Percentiles rank a stretch among this genome's conserved stretches.
phyloP scores from a whole-genome alignment of 2,329 filamentous ascomycete genomes.

The Alternaria sp. region DNA sequence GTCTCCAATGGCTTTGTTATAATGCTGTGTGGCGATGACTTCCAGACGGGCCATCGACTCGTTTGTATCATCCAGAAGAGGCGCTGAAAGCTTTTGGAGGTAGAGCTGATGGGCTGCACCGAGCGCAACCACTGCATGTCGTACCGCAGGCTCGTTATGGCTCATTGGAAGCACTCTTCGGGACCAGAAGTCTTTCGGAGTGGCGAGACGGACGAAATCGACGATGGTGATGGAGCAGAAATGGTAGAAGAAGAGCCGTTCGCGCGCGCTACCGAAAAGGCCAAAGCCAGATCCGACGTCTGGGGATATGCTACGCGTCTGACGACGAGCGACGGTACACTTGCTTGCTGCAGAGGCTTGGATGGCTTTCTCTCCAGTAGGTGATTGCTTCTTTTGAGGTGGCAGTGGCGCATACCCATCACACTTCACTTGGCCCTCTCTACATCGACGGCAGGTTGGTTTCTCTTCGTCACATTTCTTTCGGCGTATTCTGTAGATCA shows the following conservation, averaged over 20 bases:
- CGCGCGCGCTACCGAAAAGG: neutral
- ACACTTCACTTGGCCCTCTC: slow-evolving; percentile 9
- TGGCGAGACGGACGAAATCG: slow-evolving; percentile 12
- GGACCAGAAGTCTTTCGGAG: slow-evolving; percentile 11
- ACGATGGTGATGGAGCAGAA: slow-evolving; percentile 12
- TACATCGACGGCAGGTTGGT: slow-evolving; percentile 13
- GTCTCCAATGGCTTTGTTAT: slow-evolving; percentile 13
- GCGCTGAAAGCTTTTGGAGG: slow-evolving; percentile 5
- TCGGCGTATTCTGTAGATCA: slow-evolving; percentile 6
- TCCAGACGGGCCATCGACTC: slow-evolving; percentile 5
- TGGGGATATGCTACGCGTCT: neutral
- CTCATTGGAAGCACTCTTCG: slow-evolving; percentile 15
- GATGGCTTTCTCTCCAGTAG: neutral
- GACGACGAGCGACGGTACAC: neutral
- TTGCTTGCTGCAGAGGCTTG: neutral
- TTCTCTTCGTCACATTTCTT: slow-evolving; percentile 20
- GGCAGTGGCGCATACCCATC: slow-evolving; percentile 10
- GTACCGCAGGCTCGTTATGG: slow-evolving; percentile 9
- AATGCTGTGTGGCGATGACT: slow-evolving; percentile 3
- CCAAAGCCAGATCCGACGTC: neutral
- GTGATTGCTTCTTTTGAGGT: neutral
- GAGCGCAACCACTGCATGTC: slow-evolving; percentile 9
- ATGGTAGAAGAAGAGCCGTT: slow-evolving; percentile 11
- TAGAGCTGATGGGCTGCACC: slow-evolving; percentile 12
- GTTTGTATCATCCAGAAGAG: neutral